These are phyloP conservation scores for Dipodascus albidus DNA, from an alignment of 805 yeast species.

Conservation along the genomic window DNA sequence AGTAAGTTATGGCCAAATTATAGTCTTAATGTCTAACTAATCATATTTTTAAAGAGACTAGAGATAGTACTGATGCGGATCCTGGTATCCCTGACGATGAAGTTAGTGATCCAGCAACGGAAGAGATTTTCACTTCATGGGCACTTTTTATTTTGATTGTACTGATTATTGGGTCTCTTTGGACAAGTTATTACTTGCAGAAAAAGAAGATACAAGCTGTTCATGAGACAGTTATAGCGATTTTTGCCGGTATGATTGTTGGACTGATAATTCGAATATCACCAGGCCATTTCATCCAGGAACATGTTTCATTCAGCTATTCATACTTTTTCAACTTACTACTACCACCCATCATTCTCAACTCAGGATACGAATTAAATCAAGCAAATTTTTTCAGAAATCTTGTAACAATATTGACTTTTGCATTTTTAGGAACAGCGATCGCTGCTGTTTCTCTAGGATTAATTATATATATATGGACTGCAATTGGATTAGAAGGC, in stretches of 20 bases:
- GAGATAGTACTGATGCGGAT: slow-evolving; percentile 30
- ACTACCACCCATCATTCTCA: slow-evolving; percentile 90
- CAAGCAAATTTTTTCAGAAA: slow-evolving; percentile 92
- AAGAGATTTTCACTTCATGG: slow-evolving; percentile 96
- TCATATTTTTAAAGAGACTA: slow-evolving; percentile 4
- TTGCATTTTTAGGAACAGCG: slow-evolving; percentile 96
- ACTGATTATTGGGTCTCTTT: slow-evolving; percentile 73
- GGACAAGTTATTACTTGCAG: slow-evolving; percentile 91
- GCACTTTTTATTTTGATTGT: slow-evolving; percentile 80
- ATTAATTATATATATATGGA: slow-evolving; percentile 77
- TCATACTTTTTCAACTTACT: slow-evolving; percentile 88
- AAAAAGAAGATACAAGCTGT: slow-evolving; percentile 85
- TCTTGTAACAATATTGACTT: slow-evolving; percentile 78
- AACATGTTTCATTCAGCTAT: slow-evolving; percentile 89
- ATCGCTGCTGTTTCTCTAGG: slow-evolving; percentile 87
- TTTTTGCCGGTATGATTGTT: slow-evolving; percentile 92
- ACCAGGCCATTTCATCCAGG: slow-evolving; percentile 97
- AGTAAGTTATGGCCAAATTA: too few species aligned
- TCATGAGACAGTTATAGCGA: slow-evolving; percentile 95
- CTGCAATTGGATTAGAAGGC: slow-evolving; percentile 83
- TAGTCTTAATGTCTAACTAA: too few species aligned
- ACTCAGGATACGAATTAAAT: slow-evolving; percentile 95
- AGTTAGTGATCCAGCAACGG: slow-evolving; percentile 72
- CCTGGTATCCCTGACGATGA: slow-evolving; percentile 34
- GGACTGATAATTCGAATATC: slow-evolving; percentile 82